Evolutionary conservation across 371 early-diverging fungal genomes (phyloP), one percentile per base, ranked within the genome.

Genomic region (Zancudomyces culisetae): DNA sequence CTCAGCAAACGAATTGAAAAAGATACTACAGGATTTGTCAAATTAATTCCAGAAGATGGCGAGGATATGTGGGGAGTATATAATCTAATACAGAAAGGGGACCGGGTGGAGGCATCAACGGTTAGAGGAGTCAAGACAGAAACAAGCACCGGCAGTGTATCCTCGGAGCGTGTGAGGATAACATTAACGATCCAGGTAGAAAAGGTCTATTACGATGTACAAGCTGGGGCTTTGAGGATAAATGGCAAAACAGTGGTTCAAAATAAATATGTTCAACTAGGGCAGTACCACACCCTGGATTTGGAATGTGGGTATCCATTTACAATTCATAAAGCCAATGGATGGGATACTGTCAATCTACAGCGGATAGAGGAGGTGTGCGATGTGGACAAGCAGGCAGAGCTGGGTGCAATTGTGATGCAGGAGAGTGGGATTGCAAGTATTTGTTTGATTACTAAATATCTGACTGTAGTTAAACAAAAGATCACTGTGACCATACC

Each of bases 41-140:
- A 57, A 35, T 53, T 82, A 28, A 55, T 64, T 12, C 85, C 95
- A 4, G 93, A 95, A 60, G 91, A 95, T 59, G 61, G 78, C 43
- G 95, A 97, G 62, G 98, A 94, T 67, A 88, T 97, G 87, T 97
- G 98, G 95, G 90, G 92, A 64, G 77, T 87, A 27, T 97, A 94
- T 72, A 93, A 95, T 66, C 71, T 97, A 40, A 81, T 97, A 48
- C 68, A 76, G 15, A 74, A 76, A 54, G 88, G 85, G 43, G 98
- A 97, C 73, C 70, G 72, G 57, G 72, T 97, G 47, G 74, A 78
- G 58, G 87, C 89, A 8, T 76, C 84, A 1, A 90, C 95, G 8
- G 70, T 90, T 55, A 88, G 90, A 35, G 82, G 90, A 15, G 77
- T 97, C 19, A 77, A 89, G 63, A 65, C 78, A 48, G 75, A 90